Percentiles rank a stretch among this genome's conserved stretches.
phyloP scores from a whole-genome alignment of 495 filamentous ascomycete species.

The Aspergillus avenaceus region DNA sequence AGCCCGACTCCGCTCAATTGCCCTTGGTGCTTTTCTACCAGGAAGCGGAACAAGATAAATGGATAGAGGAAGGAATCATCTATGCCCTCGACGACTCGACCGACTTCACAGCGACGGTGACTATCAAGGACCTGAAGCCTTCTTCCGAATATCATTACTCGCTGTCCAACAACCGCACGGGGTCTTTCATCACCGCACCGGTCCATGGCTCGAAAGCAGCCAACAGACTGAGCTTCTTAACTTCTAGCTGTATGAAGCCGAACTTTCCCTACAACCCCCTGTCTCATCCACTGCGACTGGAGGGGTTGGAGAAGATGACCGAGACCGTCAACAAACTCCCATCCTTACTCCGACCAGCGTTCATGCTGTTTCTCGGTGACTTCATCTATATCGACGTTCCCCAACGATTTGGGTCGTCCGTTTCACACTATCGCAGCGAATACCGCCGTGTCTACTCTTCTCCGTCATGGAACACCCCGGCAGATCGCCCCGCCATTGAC shows the following conservation, averaged over 20 bases:
- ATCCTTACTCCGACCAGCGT: conserved; percentile 55
- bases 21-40: conserved; percentile 69
- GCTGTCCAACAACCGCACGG: conserved; percentile 77
- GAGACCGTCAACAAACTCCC: conserved; percentile 56
- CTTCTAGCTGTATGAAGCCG: conserved; percentile 86
- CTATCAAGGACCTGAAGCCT: conserved; percentile 49
- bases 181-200: conserved; percentile 72
- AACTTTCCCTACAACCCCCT: conserved; percentile 83
- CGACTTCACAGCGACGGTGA: conserved; percentile 72
- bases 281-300: conserved; percentile 74
- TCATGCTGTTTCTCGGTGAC: conserved; percentile 98
- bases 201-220: conserved; percentile 55
- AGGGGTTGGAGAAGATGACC: conserved; percentile 66
- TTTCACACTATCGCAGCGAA: conserved; percentile 77
- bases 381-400: conserved; percentile 98
- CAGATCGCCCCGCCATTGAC: conserved; percentile 38
- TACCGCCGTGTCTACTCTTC: conserved; percentile 93
- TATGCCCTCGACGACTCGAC: conserved; percentile 65
- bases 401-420: conserved; percentile 62
- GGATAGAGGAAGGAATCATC: conserved; percentile 64
- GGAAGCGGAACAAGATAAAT: conserved; percentile 33
- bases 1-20: conserved; percentile 69
- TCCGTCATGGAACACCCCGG: conserved; percentile 74
- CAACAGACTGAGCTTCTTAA: conserved; percentile 77
- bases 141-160: conserved; percentile 73